Evolutionary conservation across 1,139 yeast genomes (phyloP).

Genomic region (Kazachstania sp.): DNA sequence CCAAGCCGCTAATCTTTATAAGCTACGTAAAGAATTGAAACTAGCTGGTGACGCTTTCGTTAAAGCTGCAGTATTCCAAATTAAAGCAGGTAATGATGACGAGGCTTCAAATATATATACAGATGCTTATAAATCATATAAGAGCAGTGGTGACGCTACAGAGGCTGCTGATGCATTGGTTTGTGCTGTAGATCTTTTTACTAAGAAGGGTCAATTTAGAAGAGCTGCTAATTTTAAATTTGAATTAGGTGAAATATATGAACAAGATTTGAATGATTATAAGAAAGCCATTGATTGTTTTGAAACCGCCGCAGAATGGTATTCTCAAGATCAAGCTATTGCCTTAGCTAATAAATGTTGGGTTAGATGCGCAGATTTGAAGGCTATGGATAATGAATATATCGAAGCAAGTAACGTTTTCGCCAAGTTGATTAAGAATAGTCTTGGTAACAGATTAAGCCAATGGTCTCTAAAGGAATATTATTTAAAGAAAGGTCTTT

Average conservation of each 20-base stretch:
- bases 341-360: conserved; percentile 84
- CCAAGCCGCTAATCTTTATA: conserved; percentile 85
- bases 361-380: conserved; percentile 81
- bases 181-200: conserved; percentile 74
- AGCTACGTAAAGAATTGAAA: conserved; percentile 58
- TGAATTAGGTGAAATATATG: conserved; percentile 84
- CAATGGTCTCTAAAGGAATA: conserved; percentile 93
- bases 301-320: conserved; percentile 96
- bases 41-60: conserved; percentile 79
- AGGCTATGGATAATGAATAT: conserved; percentile 69
- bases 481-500: conserved; percentile 72
- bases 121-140: conserved; percentile 85
- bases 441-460: conserved; percentile 65
- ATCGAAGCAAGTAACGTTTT: conserved; percentile 65
- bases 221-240: conserved; percentile 91
- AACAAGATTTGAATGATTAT: conserved; percentile 57
- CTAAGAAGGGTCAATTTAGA: conserved; percentile 87
- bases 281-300: conserved; percentile 67
- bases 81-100: conserved; percentile 68
- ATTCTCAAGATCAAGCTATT: conserved; percentile 85
- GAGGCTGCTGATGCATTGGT: conserved; percentile 74
- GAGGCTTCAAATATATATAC: conserved; percentile 87
- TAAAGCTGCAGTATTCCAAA: conserved; percentile 75
- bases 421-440: conserved; percentile 67
- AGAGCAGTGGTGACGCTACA: conserved; percentile 56